These are phyloP conservation scores for Metarhizium guizhouense DNA, from an alignment of 2,329 filamentous ascomycete genomes.

Conservation along the genomic window DNA sequence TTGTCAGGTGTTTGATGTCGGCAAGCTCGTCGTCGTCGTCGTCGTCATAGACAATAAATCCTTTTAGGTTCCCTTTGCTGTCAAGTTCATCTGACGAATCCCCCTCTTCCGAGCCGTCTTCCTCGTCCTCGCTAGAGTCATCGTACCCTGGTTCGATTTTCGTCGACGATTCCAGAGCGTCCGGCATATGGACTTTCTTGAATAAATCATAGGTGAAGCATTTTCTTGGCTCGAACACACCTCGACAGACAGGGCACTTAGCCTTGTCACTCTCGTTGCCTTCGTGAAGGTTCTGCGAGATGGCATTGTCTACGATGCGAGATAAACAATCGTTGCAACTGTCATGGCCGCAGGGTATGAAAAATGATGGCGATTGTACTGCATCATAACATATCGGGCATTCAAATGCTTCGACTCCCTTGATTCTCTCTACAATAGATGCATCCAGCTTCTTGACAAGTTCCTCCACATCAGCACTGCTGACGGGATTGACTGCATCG, in stretches of 20 bases:
- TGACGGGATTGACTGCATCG: slow-evolving; percentile 27
- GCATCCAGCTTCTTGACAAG: slow-evolving; percentile 52
- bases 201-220: slow-evolving; percentile 70
- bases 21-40: slow-evolving; percentile 11
- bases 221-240: slow-evolving; percentile 53
- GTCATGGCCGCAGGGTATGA: slow-evolving; percentile 76
- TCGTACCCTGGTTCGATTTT: slow-evolving; percentile 29
- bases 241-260: slow-evolving; percentile 71
- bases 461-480: slow-evolving; percentile 40
- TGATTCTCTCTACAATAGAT: slow-evolving; percentile 60
- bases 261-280: slow-evolving; percentile 49
- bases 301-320: slow-evolving; percentile 53
- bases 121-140: slow-evolving; percentile 18
- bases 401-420: slow-evolving; percentile 51
- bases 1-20: background rate
- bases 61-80: slow-evolving; percentile 24
- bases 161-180: slow-evolving; percentile 27
- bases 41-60: slow-evolving; percentile 21
- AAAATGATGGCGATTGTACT: slow-evolving; percentile 64
- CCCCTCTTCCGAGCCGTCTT: slow-evolving; percentile 10
- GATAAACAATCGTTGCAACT: slow-evolving; percentile 70
- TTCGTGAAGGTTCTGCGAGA: slow-evolving; percentile 43
- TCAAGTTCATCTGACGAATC: slow-evolving; percentile 14
- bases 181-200: slow-evolving; percentile 60
- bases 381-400: slow-evolving; percentile 79